Percentiles rank a stretch among this genome's conserved stretches.
These are phyloP conservation scores for Beauveria caledonica DNA, from an alignment of 2,329 filamentous ascomycete species.

Conservation along the genomic window DNA sequence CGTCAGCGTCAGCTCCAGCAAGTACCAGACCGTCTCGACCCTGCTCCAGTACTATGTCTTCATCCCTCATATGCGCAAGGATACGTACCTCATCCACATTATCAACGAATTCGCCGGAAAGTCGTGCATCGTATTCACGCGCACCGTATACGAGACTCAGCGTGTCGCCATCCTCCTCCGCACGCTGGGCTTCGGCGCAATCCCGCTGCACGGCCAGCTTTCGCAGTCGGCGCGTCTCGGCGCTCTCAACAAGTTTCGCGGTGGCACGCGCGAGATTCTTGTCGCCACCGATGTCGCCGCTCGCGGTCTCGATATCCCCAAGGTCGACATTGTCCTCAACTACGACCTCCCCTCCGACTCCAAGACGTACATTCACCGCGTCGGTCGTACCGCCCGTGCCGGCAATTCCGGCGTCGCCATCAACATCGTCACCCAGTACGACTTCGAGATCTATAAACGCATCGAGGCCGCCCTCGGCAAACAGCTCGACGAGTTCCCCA, in stretches of 20 bases:
- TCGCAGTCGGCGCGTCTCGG: constrained; percentile 81
- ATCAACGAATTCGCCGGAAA: constrained; percentile 83
- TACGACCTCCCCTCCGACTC: constrained; percentile 75
- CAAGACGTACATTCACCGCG: constrained; percentile 86
- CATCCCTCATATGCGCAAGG: constrained; percentile 79
- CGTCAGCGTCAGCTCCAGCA: constrained; percentile 72
- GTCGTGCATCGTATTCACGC: constrained; percentile 79
- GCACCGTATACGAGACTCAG: constrained; percentile 87
- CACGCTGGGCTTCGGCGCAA: constrained; percentile 77
- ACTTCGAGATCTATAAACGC: constrained; percentile 68
- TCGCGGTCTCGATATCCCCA: constrained; percentile 84
- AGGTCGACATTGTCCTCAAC: constrained; percentile 83
- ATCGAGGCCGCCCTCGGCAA: constrained; percentile 79
- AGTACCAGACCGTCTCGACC: constrained; percentile 87
- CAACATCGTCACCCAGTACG: constrained; percentile 78
- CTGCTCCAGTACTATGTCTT: constrained; percentile 82
- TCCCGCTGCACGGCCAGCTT: constrained; percentile 87
- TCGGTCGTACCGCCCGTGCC: constrained; percentile 80
- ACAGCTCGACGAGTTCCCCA: constrained; percentile 60
- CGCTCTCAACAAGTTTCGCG: constrained; percentile 82
- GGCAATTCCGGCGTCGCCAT: constrained; percentile 78
- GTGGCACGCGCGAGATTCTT: constrained; percentile 72
- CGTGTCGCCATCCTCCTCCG: constrained; percentile 76
- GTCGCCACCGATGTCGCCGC: constrained; percentile 93
- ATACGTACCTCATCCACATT: constrained; percentile 79